Evolutionary conservation across 306 rosid species (phyloP).

Genomic region (Rosa chinensis): DNA sequence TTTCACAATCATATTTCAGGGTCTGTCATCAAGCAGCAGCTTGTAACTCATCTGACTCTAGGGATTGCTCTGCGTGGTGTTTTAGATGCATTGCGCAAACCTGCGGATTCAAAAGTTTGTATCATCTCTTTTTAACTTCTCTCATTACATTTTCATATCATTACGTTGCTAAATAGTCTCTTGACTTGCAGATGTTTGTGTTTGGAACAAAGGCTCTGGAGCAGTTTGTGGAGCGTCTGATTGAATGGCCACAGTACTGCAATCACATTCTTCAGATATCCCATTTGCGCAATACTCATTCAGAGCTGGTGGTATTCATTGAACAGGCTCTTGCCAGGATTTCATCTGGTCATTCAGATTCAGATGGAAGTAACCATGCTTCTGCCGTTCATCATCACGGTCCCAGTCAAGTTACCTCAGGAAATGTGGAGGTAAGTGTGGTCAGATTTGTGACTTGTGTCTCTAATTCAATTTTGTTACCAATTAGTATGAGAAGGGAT

Average conservation of each 20-base stretch:
- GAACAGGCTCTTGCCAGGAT: conserved; percentile 90
- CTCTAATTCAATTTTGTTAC: not conserved
- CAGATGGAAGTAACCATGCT: conserved; percentile 64
- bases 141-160: conserved; percentile 14
- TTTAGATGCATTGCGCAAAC: conserved; percentile 96
- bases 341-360: conserved; percentile 75
- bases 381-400: conserved; percentile 51
- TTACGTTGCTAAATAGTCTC: conserved; percentile 24
- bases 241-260: conserved; percentile 99
- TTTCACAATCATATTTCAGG: conserved; percentile 44
- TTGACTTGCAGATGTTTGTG: conserved; percentile 78
- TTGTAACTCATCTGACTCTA: conserved; percentile 87
- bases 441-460: not conserved
- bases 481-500: not conserved
- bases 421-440: conserved; percentile 69
- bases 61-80: conserved; percentile 97
- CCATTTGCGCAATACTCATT: conserved; percentile 78
- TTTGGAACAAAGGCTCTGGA: conserved; percentile 94
- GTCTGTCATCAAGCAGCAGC: conserved; percentile 88
- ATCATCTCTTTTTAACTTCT: conserved; percentile 13
- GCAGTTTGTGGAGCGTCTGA: conserved; percentile 95
- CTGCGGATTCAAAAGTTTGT: conserved; percentile 95
- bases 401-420: conserved; percentile 49
- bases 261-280: conserved; percentile 96
- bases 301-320: conserved; percentile 74